Percentiles rank a stretch among this genome's conserved stretches.
Evolutionary conservation across 148 eudicot species (phyloP).

Genomic region (Rhododendron henanense): DNA sequence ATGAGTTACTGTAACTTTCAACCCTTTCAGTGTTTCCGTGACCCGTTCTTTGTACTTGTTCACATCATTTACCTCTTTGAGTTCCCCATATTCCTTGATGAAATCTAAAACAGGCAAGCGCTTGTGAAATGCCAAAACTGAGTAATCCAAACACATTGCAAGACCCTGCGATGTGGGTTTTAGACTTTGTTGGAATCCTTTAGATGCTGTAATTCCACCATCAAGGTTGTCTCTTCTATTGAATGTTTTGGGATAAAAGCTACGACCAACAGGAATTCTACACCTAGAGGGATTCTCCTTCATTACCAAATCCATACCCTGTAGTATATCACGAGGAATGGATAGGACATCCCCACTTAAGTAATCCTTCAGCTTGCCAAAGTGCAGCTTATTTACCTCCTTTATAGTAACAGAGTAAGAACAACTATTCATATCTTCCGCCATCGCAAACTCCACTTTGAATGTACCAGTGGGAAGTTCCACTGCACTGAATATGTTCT

Average conservation of each 20-base stretch:
- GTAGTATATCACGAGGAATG: slow-evolving; percentile 63
- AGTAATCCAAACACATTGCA: slow-evolving; percentile 61
- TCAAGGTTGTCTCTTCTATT: slow-evolving; percentile 15
- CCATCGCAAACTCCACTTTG: slow-evolving; percentile 41
- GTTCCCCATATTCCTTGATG: slow-evolving; percentile 32
- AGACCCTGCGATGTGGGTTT: slow-evolving; percentile 59
- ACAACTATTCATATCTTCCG: slow-evolving; percentile 30
- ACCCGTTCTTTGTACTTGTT: slow-evolving; percentile 14
- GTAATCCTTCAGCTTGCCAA: slow-evolving; percentile 54
- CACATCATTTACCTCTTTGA: slow-evolving; percentile 18
- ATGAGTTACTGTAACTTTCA: slow-evolving; percentile 61
- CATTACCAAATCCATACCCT: slow-evolving; percentile 69
- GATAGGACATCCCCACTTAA: slow-evolving; percentile 23
- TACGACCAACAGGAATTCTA: slow-evolving; percentile 31
- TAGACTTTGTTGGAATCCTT: slow-evolving; percentile 52
- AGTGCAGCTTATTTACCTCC: slow-evolving; percentile 38
- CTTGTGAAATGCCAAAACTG: slow-evolving; percentile 54
- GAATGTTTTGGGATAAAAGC: slow-evolving; percentile 28
- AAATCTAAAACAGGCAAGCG: slow-evolving; percentile 50
- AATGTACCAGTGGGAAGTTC: slow-evolving; percentile 39
- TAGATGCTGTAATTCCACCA: slow-evolving; percentile 45
- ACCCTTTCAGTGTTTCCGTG: slow-evolving; percentile 29
- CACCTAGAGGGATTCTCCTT: slow-evolving; percentile 59
- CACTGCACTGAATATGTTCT: slow-evolving; percentile 58
- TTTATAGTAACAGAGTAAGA: slow-evolving; percentile 40